A percentile compares a stretch with the other conserved stretches of the same genome.
These are phyloP conservation scores for Rhododendron griersonianum DNA, from an alignment of 148 eudicot genomes.

Conservation along the genomic window DNA sequence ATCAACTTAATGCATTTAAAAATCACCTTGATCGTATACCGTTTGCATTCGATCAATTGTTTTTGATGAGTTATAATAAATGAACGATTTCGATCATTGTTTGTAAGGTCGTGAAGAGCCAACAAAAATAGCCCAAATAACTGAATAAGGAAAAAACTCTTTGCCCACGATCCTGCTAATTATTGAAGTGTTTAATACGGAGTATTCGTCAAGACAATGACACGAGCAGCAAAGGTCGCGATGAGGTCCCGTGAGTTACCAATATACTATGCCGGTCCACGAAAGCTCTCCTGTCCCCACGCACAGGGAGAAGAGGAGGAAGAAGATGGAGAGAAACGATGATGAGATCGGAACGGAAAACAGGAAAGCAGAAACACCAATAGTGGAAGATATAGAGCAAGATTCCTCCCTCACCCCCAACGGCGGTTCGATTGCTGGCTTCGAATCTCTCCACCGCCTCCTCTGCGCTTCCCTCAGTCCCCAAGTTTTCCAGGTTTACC, in stretches of 20 bases:
- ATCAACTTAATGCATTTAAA: too few species aligned
- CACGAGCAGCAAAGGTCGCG: not conserved
- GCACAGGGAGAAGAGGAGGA: not conserved
- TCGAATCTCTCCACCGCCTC: conserved; percentile 71
- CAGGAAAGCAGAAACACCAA: conserved; percentile 17
- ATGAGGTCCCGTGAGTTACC: not conserved
- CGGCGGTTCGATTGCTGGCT: conserved; percentile 73
- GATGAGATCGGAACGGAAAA: conserved; percentile 18
- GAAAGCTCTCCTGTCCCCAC: not conserved
- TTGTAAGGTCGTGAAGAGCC: too few species aligned
- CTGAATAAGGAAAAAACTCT: too few species aligned
- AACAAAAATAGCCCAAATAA: too few species aligned
- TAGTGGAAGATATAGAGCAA: not conserved
- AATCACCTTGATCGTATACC: too few species aligned
- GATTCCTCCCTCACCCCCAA: not conserved
- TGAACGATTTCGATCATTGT: too few species aligned
- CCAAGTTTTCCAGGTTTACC: conserved; percentile 49
- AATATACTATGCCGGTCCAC: too few species aligned
- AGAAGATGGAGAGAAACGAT: conserved; percentile 22
- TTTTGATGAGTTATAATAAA: too few species aligned
- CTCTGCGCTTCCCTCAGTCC: conserved; percentile 64
- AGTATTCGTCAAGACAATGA: too few species aligned
- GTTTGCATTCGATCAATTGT: too few species aligned
- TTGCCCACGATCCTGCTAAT: too few species aligned
- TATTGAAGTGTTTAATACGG: too few species aligned